A percentile compares a stretch with the other conserved stretches of the same genome.
Evolutionary conservation across 2,329 filamentous ascomycete species (phyloP).

Genomic region (Penicillium sp.): DNA sequence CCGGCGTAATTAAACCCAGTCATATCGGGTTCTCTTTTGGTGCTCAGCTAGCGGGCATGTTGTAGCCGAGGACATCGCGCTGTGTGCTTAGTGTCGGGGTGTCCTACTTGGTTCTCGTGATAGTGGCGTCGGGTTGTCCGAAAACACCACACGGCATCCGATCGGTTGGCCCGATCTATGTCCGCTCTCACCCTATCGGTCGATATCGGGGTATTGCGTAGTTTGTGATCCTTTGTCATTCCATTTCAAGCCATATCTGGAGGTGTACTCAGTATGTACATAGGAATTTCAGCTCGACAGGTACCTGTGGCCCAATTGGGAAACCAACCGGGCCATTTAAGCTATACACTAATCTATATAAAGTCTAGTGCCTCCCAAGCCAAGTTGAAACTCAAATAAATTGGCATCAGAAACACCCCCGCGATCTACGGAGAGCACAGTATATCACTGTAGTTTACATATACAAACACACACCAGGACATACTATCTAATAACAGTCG

Average conservation of each 20-base stretch:
- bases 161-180: neutral
- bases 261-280: too few species aligned
- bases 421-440: neutral
- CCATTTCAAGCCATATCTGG: neutral
- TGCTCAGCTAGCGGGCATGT: neutral
- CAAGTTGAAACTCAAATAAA: neutral
- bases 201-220: neutral
- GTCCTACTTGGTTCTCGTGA: too few species aligned
- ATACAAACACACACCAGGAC: neutral
- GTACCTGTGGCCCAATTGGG: neutral
- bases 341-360: neutral
- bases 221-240: neutral
- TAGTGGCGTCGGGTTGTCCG: neutral
- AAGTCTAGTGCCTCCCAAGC: neutral
- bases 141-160: neutral
- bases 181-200: too few species aligned
- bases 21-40: neutral
- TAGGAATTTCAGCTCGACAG: fast-evolving
- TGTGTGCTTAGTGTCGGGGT: too few species aligned
- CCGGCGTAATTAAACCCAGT: neutral
- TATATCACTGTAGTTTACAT: neutral
- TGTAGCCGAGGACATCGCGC: neutral
- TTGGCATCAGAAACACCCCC: neutral
- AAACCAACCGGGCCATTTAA: neutral
- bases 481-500: neutral